A percentile compares a stretch with the other conserved stretches of the same genome.
phyloP scores from a whole-genome alignment of 2,329 filamentous ascomycete species.

The Xylaria sp. region DNA sequence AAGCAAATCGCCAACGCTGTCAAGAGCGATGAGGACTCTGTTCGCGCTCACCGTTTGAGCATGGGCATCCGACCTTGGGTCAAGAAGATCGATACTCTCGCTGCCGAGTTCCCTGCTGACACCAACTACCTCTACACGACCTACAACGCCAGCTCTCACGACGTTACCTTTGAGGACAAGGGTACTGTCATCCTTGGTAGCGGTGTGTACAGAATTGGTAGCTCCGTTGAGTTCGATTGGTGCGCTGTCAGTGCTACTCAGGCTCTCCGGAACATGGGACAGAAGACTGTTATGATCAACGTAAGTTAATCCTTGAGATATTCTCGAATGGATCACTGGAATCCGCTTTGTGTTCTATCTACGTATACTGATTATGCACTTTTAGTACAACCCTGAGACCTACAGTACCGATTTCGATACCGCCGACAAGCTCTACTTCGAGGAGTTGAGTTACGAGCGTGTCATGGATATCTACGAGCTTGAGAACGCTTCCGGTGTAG shows the following conservation, averaged over 20 bases:
- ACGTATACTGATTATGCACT: conserved; percentile 3
- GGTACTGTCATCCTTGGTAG: conserved; percentile 84
- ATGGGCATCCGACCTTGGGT: conserved; percentile 93
- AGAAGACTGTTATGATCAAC: conserved; percentile 99
- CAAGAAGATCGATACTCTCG: conserved; percentile 96
- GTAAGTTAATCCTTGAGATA: conserved; percentile 37
- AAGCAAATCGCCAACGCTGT: conserved; percentile 87
- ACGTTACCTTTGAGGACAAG: conserved; percentile 89
- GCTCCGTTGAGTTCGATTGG: conserved; percentile 98
- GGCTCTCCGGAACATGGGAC: conserved; percentile 76
- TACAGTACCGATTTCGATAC: conserved; percentile 79
- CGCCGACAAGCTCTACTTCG: conserved; percentile 91
- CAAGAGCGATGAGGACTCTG: conserved; percentile 80
- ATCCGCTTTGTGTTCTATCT: not conserved
- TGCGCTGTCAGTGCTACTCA: conserved; percentile 88
- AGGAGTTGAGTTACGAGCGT: conserved; percentile 92
- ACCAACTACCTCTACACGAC: conserved; percentile 98
- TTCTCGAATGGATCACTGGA: no score
- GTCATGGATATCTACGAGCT: conserved; percentile 99
- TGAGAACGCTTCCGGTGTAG: conserved; percentile 76
- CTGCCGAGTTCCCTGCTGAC: conserved; percentile 90
- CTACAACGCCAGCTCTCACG: conserved; percentile 92
- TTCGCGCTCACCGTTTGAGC: conserved; percentile 75
- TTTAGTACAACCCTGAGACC: conserved; percentile 50
- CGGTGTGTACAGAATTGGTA: conserved; percentile 96